Evolutionary conservation across 306 rosid species (phyloP).

Genomic region (Medicago lupulina): DNA sequence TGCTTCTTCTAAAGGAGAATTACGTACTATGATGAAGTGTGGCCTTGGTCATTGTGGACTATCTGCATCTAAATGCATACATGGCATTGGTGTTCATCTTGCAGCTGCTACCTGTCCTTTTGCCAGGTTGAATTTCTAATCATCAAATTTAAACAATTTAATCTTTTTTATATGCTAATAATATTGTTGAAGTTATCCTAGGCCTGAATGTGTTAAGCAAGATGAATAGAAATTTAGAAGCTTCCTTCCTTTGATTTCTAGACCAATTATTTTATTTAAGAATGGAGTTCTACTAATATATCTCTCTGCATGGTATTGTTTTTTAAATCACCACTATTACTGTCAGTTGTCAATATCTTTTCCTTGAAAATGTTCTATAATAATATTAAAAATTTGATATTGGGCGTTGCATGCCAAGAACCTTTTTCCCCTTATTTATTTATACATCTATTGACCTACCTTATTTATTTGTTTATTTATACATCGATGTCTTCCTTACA

Average conservation of each 20-base stretch:
- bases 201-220: background rate
- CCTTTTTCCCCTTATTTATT: background rate
- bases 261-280: background rate
- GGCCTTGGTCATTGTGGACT: conserved; percentile 76
- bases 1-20: conserved; percentile 63
- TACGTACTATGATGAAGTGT: conserved; percentile 58
- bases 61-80: conserved; percentile 51
- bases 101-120: conserved; percentile 57
- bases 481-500: background rate
- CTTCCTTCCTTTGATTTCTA: background rate
- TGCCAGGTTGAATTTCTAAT: conserved; percentile 59
- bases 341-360: background rate
- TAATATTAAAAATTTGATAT: background rate
- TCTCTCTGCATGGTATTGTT: background rate
- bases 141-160: conserved; percentile 11
- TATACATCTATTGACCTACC: background rate
- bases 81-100: conserved; percentile 79
- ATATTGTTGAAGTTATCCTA: background rate
- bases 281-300: background rate
- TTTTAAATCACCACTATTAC: background rate
- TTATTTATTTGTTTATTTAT: background rate
- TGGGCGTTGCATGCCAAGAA: background rate
- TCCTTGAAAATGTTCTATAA: background rate
- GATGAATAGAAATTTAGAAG: background rate
- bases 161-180: conserved; percentile 13